phyloP scores from a whole-genome alignment of 306 rosid species.

The Purshia tridentata region DNA sequence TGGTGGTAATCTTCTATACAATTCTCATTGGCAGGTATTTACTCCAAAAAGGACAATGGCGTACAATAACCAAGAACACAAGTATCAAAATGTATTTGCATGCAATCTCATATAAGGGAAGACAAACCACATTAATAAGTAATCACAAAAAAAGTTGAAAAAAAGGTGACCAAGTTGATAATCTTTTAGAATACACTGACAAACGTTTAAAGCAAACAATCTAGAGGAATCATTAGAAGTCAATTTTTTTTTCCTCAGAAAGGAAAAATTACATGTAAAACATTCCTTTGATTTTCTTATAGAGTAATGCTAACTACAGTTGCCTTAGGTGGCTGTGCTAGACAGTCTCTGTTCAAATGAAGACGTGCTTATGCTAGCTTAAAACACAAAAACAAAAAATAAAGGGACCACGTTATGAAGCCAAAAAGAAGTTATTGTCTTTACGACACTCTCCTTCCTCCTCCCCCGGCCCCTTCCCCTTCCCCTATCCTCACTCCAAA shows the following conservation, averaged over 20 bases:
- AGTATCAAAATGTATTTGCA: conserved; percentile 1
- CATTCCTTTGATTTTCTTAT: neutral
- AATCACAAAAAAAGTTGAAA: neutral
- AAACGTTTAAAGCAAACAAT: neutral
- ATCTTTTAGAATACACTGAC: neutral
- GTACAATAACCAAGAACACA: neutral
- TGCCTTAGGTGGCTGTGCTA: too few relatives aligned
- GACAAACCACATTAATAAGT: neutral
- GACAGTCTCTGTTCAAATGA: too few relatives aligned
- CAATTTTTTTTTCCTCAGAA: neutral
- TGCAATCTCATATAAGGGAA: neutral
- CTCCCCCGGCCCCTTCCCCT: too few relatives aligned
- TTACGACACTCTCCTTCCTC: too few relatives aligned
- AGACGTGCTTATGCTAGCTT: too few relatives aligned
- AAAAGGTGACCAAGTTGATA: conserved; percentile 1
- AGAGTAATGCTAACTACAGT: too few relatives aligned
- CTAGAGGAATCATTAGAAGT: neutral
- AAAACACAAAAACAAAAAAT: too few relatives aligned
- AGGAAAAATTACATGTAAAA: neutral
- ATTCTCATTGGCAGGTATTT: neutral
- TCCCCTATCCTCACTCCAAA: conserved; percentile 51
- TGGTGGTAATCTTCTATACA: neutral
- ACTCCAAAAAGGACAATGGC: neutral
- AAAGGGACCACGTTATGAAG: too few relatives aligned
- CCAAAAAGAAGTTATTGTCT: too few relatives aligned